These are phyloP conservation scores for Epichloe festucae DNA, from an alignment of 2,329 filamentous ascomycete genomes.

Conservation along the genomic window DNA sequence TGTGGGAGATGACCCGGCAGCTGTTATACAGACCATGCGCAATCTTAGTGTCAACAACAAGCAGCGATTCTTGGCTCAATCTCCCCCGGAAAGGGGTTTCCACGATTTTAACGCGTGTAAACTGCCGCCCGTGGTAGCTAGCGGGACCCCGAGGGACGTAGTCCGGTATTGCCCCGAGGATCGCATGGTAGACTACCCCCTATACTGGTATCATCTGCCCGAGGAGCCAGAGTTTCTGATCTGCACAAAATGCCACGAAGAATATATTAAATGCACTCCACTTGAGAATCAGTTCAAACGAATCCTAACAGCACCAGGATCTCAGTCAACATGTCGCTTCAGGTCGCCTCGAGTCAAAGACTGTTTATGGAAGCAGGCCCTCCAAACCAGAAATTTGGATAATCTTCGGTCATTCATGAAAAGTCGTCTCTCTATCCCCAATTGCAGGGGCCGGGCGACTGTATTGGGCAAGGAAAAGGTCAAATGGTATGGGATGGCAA, in stretches of 20 bases:
- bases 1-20: not conserved
- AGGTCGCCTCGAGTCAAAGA: constrained; percentile 21
- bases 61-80: not conserved
- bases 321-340: constrained; percentile 18
- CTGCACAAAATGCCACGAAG: constrained; percentile 29
- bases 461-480: constrained; percentile 12
- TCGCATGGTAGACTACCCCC: constrained; percentile 15
- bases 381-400: constrained; percentile 13
- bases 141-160: constrained; percentile 12
- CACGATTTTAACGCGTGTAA: not conserved
- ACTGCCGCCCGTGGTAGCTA: constrained; percentile 8
- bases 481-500: constrained; percentile 19
- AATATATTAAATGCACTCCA: constrained; percentile 19
- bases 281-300: constrained; percentile 19
- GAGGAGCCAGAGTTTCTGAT: constrained; percentile 20
- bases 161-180: constrained; percentile 17
- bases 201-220: constrained; percentile 19
- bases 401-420: constrained; percentile 16
- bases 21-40: not conserved
- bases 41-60: not conserved
- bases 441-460: constrained; percentile 17
- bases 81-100: not conserved
- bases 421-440: constrained; percentile 12
- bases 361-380: constrained; percentile 20
- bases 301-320: constrained; percentile 13